Base-by-base conservation (phyloP, 179 eudicot species). In the Spinacia oleracea region DNA sequence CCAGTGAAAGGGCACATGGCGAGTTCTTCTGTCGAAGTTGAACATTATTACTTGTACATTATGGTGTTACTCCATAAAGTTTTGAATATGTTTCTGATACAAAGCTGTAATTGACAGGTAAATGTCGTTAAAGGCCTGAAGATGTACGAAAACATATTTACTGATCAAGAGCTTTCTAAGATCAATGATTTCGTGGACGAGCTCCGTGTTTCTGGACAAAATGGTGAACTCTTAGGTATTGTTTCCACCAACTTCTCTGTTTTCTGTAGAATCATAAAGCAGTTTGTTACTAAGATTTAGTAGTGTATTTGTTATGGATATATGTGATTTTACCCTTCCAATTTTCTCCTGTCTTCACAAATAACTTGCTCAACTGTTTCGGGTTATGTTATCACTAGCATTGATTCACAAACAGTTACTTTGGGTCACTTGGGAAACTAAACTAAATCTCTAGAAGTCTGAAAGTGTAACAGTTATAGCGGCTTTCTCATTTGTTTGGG, bases 41-140 rank as follows among this genome's bases (percentile, higher is more conserved):
- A 80, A 72, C 63, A 46, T 63, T 23, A 55, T 74, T 40, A 14
- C 27, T 40, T 27, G 64, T 60, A 29, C 42, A 40, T 34, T 7
- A 40, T 72, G 0, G 9, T 67, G 2, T 11, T 70, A 2, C 35
- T 27, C 58, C 58, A 5, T 48, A 43, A 62, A 32, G 29, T 27
- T 23, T 27, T 12, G 29, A 72, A 32, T 53, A n/a, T 48, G n/a
- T 38, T 78, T 56, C 76, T 86, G 35, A 81, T 65, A 23, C 4
- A 43, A 14, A 35, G 29, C 20, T 75, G 18, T 21, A 32, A 64
- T 53, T 83, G 35, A 73, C 99, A 96, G 99, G 97, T 92, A 74
- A 96, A 96, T 85, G 97, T 96, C 69, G 96, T 92, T 76, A 90
- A 89, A 79, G 99, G 99, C 80, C 96, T 96, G 58, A 96, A 96